phyloP scores from a whole-genome alignment of 257 asterid species.

The Leonotis leonurus region DNA sequence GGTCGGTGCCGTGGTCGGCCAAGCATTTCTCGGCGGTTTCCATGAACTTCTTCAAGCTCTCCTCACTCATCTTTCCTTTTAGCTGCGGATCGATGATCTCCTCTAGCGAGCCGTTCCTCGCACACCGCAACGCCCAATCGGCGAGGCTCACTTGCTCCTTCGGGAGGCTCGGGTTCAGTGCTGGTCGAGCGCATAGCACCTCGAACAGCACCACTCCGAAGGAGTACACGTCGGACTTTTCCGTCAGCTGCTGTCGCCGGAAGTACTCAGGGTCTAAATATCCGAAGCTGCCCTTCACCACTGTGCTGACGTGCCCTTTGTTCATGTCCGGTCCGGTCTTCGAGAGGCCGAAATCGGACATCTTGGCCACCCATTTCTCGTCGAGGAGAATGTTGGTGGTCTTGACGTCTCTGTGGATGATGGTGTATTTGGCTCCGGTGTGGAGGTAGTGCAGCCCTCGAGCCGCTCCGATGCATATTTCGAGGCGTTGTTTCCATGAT shows the following conservation, averaged over 20 bases:
- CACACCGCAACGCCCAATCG: slow-evolving; percentile 64
- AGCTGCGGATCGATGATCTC: slow-evolving; percentile 67
- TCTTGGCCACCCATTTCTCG: slow-evolving; percentile 89
- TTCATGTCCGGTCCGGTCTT: slow-evolving; percentile 82
- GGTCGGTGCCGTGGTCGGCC: slow-evolving; percentile 57
- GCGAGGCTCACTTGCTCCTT: slow-evolving; percentile 87
- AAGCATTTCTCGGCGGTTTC: slow-evolving; percentile 75
- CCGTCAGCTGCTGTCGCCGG: slow-evolving; percentile 68
- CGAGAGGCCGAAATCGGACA: slow-evolving; percentile 79
- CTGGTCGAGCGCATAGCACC: slow-evolving; percentile 69
- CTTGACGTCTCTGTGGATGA: slow-evolving; percentile 87
- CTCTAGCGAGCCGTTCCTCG: slow-evolving; percentile 42
- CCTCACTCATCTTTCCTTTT: slow-evolving; percentile 52
- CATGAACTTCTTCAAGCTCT: slow-evolving; percentile 51
- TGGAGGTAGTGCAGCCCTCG: slow-evolving; percentile 85
- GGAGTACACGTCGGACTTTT: slow-evolving; percentile 79
- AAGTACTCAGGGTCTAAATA: slow-evolving; percentile 83
- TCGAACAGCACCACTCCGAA: slow-evolving; percentile 90
- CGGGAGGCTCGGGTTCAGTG: slow-evolving; percentile 59
- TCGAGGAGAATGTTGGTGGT: slow-evolving; percentile 77
- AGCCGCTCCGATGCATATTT: slow-evolving; percentile 77
- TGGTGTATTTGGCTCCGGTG: slow-evolving; percentile 77
- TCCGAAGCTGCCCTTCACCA: slow-evolving; percentile 85
- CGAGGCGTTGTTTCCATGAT: slow-evolving; percentile 77
- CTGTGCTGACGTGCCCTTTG: slow-evolving; percentile 77